Evolutionary conservation across 108 stramenopile species (phyloP), one percentile per base, ranked within the genome.

Genomic region (Cyclotella distinguenda): DNA sequence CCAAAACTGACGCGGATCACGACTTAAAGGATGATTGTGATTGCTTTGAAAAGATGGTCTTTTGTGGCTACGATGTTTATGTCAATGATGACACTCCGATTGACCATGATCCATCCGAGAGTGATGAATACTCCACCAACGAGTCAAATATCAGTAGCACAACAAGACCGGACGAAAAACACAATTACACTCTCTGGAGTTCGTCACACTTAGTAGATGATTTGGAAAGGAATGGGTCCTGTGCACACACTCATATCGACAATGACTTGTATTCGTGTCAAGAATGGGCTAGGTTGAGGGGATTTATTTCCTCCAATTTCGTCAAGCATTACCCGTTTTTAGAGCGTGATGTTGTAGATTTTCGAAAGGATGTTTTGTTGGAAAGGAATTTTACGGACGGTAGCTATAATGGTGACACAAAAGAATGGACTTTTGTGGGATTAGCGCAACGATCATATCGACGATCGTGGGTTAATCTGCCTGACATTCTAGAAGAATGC

Each of bases 1-100:
- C 16, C 10, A 31, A 39, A 40, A 2, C 32, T 3, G 30, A 52
- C 6, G 26, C 32, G 5, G 32, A 50, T 23, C 28, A 48, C 22
- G 39, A 35, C 2, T n/a, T 22, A 39, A 8, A 21, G 1, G 32
- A 33, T 54, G 68, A 78, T 52, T 78, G 77, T 50, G 57, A 70
- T 35, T 78, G 77, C 36, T 78, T 65, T 40, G 43, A 65, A 54
- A 70, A 66, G 50, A 66, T 78, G 68, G 77, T 78, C 16, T 78
- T 78, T 64, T 78, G 77, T 56, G 77, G 77, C 30, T 78, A 78
- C 36, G 64, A 70, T 60, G 57, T 38, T 10, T 16, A 58, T 25
- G 7, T 27, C 6, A 27, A 51, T 51, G 23, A 51, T 16, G 53
- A 55, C 33, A 16, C 10, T 33, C 9, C 31, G 9, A 10, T 5